Conservation (phyloP, 768 basidiomycete species). For the Macrolepiota dolichaula region DNA sequence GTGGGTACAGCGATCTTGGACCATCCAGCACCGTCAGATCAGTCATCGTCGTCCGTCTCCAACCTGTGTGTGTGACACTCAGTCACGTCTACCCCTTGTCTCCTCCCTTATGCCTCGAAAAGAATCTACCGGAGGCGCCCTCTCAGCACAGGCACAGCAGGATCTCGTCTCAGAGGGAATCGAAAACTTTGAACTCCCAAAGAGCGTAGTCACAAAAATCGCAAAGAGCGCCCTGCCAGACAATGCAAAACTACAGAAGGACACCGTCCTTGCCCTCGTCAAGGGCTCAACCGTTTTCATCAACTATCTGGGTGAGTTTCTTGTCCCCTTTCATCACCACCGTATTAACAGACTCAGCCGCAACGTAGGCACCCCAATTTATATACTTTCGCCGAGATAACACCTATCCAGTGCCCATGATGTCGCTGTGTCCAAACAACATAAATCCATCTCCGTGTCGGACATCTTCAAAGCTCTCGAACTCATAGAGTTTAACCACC, state of each 20-base stretch:
- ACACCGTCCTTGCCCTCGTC: conserved; percentile 78
- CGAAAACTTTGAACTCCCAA: conserved; percentile 87
- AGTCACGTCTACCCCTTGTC: not conserved
- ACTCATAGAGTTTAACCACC: conserved; percentile 70
- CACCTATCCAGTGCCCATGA: conserved; percentile 71
- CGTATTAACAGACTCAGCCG: conserved; percentile 31
- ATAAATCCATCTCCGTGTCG: conserved; percentile 85
- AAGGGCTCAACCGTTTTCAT: conserved; percentile 95
- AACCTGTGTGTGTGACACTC: not conserved
- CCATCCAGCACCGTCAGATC: conserved; percentile 51
- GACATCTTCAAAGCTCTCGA: conserved; percentile 89
- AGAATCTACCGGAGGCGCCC: conserved; percentile 48
- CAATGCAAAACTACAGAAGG: conserved; percentile 84
- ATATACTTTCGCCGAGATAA: conserved; percentile 4
- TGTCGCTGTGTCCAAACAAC: conserved; percentile 77
- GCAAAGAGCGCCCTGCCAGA: conserved; percentile 87
- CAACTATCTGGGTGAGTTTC: conserved; percentile 76
- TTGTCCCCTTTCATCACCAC: not conserved
- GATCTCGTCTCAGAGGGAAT: conserved; percentile 81
- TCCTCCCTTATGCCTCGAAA: conserved; percentile 60
- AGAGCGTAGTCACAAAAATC: conserved; percentile 76
- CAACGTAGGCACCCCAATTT: conserved; percentile 35
- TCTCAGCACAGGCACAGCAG: conserved; percentile 76
- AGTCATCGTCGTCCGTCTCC: conserved; percentile 15
- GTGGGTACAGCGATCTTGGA: conserved; percentile 41